Evolutionary conservation across 2,329 filamentous ascomycete species (phyloP), one percentile per base, ranked within the genome.

Genomic region (Trichoderma cornu-damae): DNA sequence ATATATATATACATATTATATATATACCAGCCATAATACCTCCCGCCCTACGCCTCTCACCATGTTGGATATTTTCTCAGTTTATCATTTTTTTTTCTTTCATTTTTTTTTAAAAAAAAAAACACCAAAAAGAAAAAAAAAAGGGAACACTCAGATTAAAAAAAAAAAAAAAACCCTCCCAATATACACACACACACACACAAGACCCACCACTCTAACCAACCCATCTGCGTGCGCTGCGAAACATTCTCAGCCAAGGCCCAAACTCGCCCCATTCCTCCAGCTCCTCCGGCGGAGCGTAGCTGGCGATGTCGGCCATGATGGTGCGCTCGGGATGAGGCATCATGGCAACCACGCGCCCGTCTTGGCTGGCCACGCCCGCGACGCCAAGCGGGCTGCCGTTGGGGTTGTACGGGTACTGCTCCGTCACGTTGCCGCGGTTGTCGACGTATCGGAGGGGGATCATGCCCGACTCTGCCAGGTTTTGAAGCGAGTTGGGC

Each of bases 301-400:
- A 96, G 70, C 88, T 93, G 47, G 80, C 84, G 60, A 91, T 86
- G 59, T 90, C 89, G 58, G 84, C 84, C 76, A 95, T 76, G 59
- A 96, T 85, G 14, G 89, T 95, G n/a, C 91, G 83, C 76, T 96
- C 91, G 1, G 91, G 91, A 71, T 96, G 91, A 60, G 92, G 92
- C 91, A 96, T 96, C 75, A 96, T 83, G 6, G 90, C 90, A 64
- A 96, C 72, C 1, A 95, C 89, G 58, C 89, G 81, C 11, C 91
- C 91, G 68, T 96, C 87, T 42, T 77, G 80, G 65, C 83, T 91
- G 64, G 87, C 79, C 24, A 95, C 87, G 68, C 86, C 90, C 1
- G 91, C 89, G 62, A 96, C 88, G 68, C 89, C 91, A 61, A 81
- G 79, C 1, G 89, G 88, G 68, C 87, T 90, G 52, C 91, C 91